phyloP scores from a whole-genome alignment of 2,329 filamentous ascomycete species.

The Fusarium subtropicale region DNA sequence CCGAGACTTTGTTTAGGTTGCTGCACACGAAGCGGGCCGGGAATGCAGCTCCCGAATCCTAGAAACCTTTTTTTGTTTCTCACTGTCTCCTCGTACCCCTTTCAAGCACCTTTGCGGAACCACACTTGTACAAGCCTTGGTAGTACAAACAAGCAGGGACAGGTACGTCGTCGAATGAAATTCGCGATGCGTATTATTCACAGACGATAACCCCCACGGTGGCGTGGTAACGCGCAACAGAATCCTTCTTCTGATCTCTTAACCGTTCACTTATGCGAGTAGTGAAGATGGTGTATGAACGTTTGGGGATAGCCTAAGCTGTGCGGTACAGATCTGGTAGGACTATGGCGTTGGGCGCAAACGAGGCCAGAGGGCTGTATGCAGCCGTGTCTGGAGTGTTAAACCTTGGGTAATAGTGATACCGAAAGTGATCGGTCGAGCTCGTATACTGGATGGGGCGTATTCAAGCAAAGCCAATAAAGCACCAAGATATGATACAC shows the following conservation, averaged over 20 bases:
- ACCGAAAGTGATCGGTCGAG: slow-evolving; percentile 45
- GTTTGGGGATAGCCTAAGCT: slow-evolving; percentile 20
- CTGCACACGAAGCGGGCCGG: slow-evolving; percentile 48
- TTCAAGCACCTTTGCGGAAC: slow-evolving; percentile 49
- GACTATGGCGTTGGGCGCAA: slow-evolving; percentile 42
- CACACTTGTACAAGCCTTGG: slow-evolving; percentile 50
- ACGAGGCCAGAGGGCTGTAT: slow-evolving; percentile 39
- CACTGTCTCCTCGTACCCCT: slow-evolving; percentile 41
- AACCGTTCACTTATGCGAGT: slow-evolving; percentile 27
- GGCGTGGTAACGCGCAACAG: slow-evolving; percentile 37
- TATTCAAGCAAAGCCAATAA: slow-evolving; percentile 43
- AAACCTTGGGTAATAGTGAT: slow-evolving; percentile 37
- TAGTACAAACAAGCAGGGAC: slow-evolving; percentile 49
- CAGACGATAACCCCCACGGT: slow-evolving; percentile 40
- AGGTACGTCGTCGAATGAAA: slow-evolving; percentile 40
- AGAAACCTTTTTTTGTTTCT: slow-evolving; percentile 40
- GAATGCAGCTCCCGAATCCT: slow-evolving; percentile 50
- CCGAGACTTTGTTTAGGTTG: slow-evolving; percentile 32
- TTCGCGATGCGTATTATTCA: slow-evolving; percentile 30
- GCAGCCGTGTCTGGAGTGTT: slow-evolving; percentile 44
- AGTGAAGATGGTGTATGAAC: slow-evolving; percentile 35
- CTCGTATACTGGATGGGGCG: slow-evolving; percentile 50
- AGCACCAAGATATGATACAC: slow-evolving; percentile 40
- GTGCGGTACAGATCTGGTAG: slow-evolving; percentile 36
- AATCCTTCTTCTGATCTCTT: slow-evolving; percentile 32